These are phyloP conservation scores for Sphenostylis stenocarpa DNA, from an alignment of 306 rosid genomes.

Conservation along the genomic window DNA sequence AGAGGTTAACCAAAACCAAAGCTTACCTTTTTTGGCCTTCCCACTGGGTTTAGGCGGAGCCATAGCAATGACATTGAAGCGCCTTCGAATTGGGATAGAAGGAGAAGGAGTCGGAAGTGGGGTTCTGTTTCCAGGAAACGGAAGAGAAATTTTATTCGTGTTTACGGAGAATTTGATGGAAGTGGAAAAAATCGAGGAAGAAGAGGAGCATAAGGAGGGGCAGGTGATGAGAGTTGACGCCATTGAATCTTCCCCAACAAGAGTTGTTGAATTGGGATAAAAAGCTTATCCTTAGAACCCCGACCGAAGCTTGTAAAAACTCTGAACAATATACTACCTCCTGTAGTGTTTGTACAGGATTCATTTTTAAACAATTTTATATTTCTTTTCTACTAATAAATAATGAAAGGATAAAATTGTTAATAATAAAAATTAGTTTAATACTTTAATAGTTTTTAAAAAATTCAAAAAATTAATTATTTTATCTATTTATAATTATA, in stretches of 20 bases:
- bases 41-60: conserved; percentile 98
- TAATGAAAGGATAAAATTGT: too few species aligned
- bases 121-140: conserved; percentile 1
- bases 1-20: too few species aligned
- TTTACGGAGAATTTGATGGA: conserved; percentile 49
- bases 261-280: neutral
- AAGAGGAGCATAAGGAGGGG: conserved; percentile 32
- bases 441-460: too few species aligned
- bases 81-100: conserved; percentile 43
- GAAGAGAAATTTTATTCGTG: conserved; percentile 30
- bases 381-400: too few species aligned
- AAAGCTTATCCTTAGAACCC: neutral
- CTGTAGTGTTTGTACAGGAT: too few species aligned
- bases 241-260: conserved; percentile 37
- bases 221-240: conserved; percentile 53
- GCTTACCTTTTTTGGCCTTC: conserved; percentile 77
- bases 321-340: neutral
- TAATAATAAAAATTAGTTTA: too few species aligned
- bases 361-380: too few species aligned
- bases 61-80: conserved; percentile 72
- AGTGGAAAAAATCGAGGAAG: conserved; percentile 54
- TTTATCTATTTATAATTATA: too few species aligned
- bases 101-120: conserved; percentile 28
- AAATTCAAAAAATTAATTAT: too few species aligned
- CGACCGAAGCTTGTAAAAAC: neutral